phyloP scores from a whole-genome alignment of 257 asterid species.

The Echites panduratus region DNA sequence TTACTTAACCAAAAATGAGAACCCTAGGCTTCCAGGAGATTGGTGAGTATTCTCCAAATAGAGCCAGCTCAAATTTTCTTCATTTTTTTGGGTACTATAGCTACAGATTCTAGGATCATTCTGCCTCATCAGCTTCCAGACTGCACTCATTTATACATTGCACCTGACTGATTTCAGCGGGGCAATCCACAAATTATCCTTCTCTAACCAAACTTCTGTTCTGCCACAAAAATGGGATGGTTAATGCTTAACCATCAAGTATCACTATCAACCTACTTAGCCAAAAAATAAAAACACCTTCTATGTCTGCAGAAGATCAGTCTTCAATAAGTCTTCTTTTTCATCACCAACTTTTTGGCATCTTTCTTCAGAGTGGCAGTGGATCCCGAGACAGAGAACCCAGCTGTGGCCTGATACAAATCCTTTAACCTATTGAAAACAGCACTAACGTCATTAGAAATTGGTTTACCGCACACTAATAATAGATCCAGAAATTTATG shows the following conservation, averaged over 20 bases:
- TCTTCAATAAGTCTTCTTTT: slow-evolving; percentile 66
- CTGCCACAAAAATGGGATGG: neutral
- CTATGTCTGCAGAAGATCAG: neutral
- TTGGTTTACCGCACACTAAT: neutral
- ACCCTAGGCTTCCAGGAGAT: neutral
- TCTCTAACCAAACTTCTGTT: neutral
- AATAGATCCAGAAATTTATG: neutral
- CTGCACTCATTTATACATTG: neutral
- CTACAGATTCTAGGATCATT: neutral
- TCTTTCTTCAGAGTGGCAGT: slow-evolving; percentile 51
- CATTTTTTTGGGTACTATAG: neutral
- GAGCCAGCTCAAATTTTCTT: neutral
- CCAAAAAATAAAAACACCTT: too few species aligned
- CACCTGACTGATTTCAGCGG: neutral
- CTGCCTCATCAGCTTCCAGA: neutral
- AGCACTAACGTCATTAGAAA: neutral
- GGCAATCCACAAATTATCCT: neutral
- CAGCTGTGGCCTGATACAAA: slow-evolving; percentile 47
- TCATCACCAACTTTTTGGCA: slow-evolving; percentile 40
- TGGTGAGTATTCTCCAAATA: neutral
- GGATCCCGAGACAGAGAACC: slow-evolving; percentile 34
- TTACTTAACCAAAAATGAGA: too few species aligned
- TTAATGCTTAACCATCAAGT: neutral
- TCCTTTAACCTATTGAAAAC: slow-evolving; percentile 56
- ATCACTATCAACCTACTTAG: neutral